These are phyloP conservation scores for Lepidium africanum DNA, from an alignment of 345 rosid genomes.

Conservation along the genomic window DNA sequence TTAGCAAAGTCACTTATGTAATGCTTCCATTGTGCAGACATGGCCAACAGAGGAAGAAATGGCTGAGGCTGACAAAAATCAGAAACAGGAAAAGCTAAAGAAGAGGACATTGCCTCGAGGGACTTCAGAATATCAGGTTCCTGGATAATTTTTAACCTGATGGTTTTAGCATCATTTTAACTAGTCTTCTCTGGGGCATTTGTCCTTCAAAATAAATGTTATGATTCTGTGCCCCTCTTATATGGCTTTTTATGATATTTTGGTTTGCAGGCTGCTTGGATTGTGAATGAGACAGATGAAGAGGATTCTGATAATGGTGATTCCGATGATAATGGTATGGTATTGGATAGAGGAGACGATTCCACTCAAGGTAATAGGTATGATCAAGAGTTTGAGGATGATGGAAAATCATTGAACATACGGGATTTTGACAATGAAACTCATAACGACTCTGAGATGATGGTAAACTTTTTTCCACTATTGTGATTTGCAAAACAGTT, in stretches of 20 bases:
- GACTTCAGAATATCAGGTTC: slow-evolving; percentile 94
- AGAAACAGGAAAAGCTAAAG: slow-evolving; percentile 44
- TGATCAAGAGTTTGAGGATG: slow-evolving; percentile 50
- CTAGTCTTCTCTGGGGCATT: not conserved
- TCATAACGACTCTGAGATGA: slow-evolving; percentile 71
- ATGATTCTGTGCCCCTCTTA: not conserved
- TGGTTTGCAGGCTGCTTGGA: slow-evolving; percentile 88
- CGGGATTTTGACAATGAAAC: slow-evolving; percentile 74
- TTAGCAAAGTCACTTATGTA: not conserved
- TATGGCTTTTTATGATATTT: not conserved
- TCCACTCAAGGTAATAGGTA: slow-evolving; percentile 31
- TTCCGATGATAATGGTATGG: slow-evolving; percentile 66
- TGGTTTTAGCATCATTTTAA: not conserved
- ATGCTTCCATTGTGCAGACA: slow-evolving; percentile 46
- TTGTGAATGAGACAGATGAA: slow-evolving; percentile 63
- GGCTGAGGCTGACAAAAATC: slow-evolving; percentile 71
- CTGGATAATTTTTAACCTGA: not conserved
- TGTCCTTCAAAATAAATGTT: not conserved
- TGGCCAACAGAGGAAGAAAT: slow-evolving; percentile 97
- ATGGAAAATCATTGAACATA: slow-evolving; percentile 48
- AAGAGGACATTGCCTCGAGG: slow-evolving; percentile 72
- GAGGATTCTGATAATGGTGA: slow-evolving; percentile 45
- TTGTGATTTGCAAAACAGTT: not conserved
- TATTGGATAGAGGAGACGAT: slow-evolving; percentile 55
- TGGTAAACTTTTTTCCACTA: slow-evolving; percentile 36